Evolutionary conservation across 2,329 filamentous ascomycete species (phyloP), one percentile per base, ranked within the genome.

Genomic region (Mycosphaerella sp.): DNA sequence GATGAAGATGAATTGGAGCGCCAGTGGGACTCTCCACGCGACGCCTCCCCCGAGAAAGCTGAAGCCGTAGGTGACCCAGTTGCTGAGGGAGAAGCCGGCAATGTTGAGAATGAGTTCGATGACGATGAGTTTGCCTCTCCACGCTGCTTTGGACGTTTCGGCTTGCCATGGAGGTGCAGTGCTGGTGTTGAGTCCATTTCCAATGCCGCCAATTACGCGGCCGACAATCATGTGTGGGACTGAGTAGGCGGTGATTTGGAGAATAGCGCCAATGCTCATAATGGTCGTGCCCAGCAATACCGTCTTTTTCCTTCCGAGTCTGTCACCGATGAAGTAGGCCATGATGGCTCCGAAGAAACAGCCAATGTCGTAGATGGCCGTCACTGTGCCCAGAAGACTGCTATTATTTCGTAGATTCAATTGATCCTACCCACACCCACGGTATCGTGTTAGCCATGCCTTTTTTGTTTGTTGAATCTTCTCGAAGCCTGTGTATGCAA

Each of bases 361-460:
- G 7, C 80, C 80, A 29, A 83, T 73, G 58, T 82, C 78, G 64
- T 82, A 82, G 51, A 81, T 77, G 1, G 79, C 79, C 0, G 78
- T 80, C 9, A 81, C 76, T 0, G 78, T 61, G 32, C 60, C 59
- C 7, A 61, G 59, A 14, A 61, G 80, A n/a, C 57, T 58, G 42
- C 41, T 56, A 41, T 62, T 61, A 43, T 53, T 44, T 39, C 48
- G 69, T 3, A 61, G 48, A 6, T 45, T 49, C 2, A 62, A 51
- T 14, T 53, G 51, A 14, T 59, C 42, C 26, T 29, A 6, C 3
- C 26, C 14, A 17, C 14, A 17, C 14, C 14, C 14, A 17, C 14
- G 1, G 14, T 7, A 29, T 21, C 26, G 26, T 29, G 26, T 29
- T 29, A 29, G 26, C 26, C 26, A 29, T 29, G 3, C 26, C 3